Percentiles rank a stretch among this genome's conserved stretches.
Evolutionary conservation across 2,329 filamentous ascomycete species (phyloP).

Genomic region (Hymenoscyphus infarciens): DNA sequence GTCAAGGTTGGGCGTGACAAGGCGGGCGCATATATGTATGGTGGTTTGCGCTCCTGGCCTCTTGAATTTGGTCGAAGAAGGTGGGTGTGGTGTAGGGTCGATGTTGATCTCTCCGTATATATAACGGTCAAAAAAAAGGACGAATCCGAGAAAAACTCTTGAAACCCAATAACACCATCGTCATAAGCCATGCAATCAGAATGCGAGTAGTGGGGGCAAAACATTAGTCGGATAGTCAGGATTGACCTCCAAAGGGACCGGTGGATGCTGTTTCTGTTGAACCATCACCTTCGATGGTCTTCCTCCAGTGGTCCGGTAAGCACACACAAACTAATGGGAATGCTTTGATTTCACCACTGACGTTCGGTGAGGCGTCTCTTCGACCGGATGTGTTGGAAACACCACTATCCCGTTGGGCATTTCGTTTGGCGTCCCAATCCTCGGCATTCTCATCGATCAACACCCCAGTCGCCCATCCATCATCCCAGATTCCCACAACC

Average conservation of each 20-base stretch:
- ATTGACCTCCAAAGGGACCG: constrained; percentile 25
- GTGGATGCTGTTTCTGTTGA: constrained; percentile 61
- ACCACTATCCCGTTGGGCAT: constrained; percentile 85
- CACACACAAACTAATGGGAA: constrained; percentile 97
- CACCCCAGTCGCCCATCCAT: constrained; percentile 95
- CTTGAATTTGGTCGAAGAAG: background rate
- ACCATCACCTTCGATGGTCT: constrained; percentile 88
- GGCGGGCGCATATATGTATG: background rate
- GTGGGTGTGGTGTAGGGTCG: background rate
- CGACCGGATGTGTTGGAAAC: constrained; percentile 75
- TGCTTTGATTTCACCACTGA: constrained; percentile 83
- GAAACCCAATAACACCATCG: constrained; percentile 26
- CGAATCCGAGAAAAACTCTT: constrained; percentile 28
- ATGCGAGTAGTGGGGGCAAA: constrained; percentile 4
- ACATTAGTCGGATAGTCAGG: constrained; percentile 19
- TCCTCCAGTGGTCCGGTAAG: constrained; percentile 91
- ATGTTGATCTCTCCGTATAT: constrained; percentile 5
- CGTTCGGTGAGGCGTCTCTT: constrained; percentile 62
- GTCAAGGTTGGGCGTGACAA: constrained; percentile 17
- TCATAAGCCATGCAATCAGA: constrained; percentile 32
- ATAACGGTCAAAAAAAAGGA: constrained; percentile 4
- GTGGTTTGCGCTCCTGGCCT: background rate
- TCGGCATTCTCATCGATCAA: constrained; percentile 79
- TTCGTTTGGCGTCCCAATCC: constrained; percentile 76
- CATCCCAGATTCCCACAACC: constrained; percentile 97